Conservation (phyloP, 352 stramenopile species). For the Pythium volutum region DNA sequence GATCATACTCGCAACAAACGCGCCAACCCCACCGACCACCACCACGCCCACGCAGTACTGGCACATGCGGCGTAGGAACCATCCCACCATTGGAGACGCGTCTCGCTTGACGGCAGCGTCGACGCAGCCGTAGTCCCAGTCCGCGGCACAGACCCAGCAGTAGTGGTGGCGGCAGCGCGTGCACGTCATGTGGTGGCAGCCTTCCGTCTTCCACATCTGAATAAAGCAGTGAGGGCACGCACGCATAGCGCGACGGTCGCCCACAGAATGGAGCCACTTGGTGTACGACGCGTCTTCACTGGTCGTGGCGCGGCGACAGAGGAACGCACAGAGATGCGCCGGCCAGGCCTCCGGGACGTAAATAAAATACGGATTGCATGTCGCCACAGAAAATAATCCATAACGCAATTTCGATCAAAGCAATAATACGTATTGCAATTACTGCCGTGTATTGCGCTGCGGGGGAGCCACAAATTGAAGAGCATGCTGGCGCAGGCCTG, state of each 20-base stretch:
- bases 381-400: too few species aligned
- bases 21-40: neutral
- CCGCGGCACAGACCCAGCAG: constrained; percentile 63
- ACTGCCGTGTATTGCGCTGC: too few species aligned
- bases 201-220: constrained; percentile 75
- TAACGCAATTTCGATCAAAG: too few species aligned
- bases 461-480: too few species aligned
- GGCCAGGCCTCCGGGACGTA: too few species aligned
- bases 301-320: constrained; percentile 20
- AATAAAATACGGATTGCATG: too few species aligned
- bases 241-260: constrained; percentile 44
- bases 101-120: neutral
- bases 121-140: constrained; percentile 60
- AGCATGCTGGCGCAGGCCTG: too few species aligned
- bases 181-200: constrained; percentile 75
- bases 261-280: constrained; percentile 57
- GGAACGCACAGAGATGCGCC: constrained; percentile 63
- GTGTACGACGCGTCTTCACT: constrained; percentile 51
- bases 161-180: constrained; percentile 55
- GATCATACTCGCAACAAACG: neutral
- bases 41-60: neutral
- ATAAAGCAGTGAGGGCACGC: constrained; percentile 58
- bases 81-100: neutral
- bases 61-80: too few species aligned
- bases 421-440: too few species aligned